These are phyloP conservation scores for Phytopythium boreale DNA, from an alignment of 352 stramenopile genomes.

Conservation along the genomic window DNA sequence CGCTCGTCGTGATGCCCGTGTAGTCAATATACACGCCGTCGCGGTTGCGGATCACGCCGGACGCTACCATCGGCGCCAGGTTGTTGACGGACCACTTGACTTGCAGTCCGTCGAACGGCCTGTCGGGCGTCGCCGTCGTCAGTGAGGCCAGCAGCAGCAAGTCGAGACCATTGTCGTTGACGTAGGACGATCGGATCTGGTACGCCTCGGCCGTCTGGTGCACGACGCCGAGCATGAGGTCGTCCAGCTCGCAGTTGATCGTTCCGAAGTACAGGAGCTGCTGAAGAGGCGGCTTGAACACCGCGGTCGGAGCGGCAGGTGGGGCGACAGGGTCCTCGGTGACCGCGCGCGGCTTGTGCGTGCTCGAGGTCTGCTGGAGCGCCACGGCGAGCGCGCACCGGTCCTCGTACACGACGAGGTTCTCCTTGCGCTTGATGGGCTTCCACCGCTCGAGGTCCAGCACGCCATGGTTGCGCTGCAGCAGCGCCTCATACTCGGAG, in stretches of 20 bases:
- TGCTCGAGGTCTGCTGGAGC: slow-evolving; percentile 22
- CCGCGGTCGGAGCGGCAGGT: slow-evolving; percentile 5
- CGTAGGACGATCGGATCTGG: slow-evolving; percentile 42
- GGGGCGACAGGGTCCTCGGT: slow-evolving; percentile 13
- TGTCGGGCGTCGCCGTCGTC: slow-evolving; percentile 13
- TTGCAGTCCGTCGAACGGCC: slow-evolving; percentile 28
- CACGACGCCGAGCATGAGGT: slow-evolving; percentile 36
- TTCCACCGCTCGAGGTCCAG: slow-evolving; percentile 48
- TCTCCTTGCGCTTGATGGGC: slow-evolving; percentile 42
- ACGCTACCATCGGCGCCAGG: slow-evolving; percentile 24
- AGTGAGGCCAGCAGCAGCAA: slow-evolving; percentile 27
- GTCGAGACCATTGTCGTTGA: slow-evolving; percentile 32
- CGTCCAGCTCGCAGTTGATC: slow-evolving; percentile 40
- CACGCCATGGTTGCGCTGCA: slow-evolving; percentile 26
- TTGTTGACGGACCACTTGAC: slow-evolving; percentile 39
- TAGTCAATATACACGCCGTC: slow-evolving; percentile 46
- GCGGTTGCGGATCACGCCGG: slow-evolving; percentile 27
- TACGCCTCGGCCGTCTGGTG: slow-evolving; percentile 28
- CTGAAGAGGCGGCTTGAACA: slow-evolving; percentile 10
- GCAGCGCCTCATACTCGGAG: slow-evolving; percentile 37
- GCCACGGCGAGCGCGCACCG: slow-evolving; percentile 29
- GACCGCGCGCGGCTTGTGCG: slow-evolving; percentile 10
- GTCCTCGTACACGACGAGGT: slow-evolving; percentile 45
- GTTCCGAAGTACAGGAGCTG: slow-evolving; percentile 33
- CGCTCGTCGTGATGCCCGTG: slow-evolving; percentile 31